Percentiles rank a stretch among this genome's conserved stretches.
These are phyloP conservation scores for Lagenidium giganteum DNA, from an alignment of 352 stramenopile species.

Conservation along the genomic window DNA sequence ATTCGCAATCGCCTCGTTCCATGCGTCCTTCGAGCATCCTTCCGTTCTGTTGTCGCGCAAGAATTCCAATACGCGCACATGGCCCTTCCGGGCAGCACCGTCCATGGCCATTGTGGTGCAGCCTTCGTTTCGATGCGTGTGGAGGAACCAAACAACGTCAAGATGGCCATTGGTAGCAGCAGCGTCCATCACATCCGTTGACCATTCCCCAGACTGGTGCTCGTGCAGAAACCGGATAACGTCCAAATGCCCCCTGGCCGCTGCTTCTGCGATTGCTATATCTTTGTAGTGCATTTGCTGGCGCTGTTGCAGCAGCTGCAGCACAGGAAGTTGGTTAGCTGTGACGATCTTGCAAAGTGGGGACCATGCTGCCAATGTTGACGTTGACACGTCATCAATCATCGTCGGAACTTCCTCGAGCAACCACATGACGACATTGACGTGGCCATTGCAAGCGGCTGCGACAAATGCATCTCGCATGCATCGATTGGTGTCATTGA, in stretches of 20 bases:
- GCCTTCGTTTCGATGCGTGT: conserved; percentile 31
- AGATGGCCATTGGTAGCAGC: conserved; percentile 65
- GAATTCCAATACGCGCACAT: conserved; percentile 44
- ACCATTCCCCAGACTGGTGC: conserved; percentile 61
- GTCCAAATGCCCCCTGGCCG: conserved; percentile 40
- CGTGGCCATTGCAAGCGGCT: conserved; percentile 7
- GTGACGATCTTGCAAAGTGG: too few species aligned
- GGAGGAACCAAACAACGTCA: conserved; percentile 56
- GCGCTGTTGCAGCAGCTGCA: conserved; percentile 7
- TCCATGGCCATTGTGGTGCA: conserved; percentile 46
- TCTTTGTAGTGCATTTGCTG: conserved; percentile 2
- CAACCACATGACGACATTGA: conserved; percentile 13
- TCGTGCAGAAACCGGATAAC: conserved; percentile 57
- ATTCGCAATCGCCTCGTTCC: conserved; percentile 49
- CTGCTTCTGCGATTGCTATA: background rate
- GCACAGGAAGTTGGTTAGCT: too few species aligned
- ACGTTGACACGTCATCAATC: too few species aligned
- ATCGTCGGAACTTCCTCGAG: too few species aligned
- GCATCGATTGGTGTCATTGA: too few species aligned
- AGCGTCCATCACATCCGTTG: conserved; percentile 57
- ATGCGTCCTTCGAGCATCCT: conserved; percentile 49
- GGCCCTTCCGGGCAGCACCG: conserved; percentile 51
- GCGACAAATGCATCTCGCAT: conserved; percentile 2
- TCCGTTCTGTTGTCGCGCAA: conserved; percentile 47
- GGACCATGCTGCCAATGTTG: too few species aligned